Conservation (phyloP, 1,139 yeast genomes). For the Nakaseomyces uthaithaninus region DNA sequence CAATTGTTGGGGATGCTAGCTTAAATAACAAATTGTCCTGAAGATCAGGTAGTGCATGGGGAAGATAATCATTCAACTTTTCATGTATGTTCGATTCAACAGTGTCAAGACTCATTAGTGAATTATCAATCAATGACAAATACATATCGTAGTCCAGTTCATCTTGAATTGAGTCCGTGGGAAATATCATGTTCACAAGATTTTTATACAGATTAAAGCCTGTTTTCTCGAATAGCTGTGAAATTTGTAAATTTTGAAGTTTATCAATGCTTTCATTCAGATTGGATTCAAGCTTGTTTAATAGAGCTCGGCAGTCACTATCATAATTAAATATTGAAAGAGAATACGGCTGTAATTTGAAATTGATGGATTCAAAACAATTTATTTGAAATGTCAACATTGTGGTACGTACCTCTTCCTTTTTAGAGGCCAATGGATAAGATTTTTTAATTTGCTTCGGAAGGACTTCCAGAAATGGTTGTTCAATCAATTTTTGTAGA, state of each 20-base stretch:
- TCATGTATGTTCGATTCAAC: constrained; percentile 41
- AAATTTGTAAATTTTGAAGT: constrained; percentile 36
- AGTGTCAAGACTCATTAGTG: constrained; percentile 43
- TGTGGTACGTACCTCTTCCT: constrained; percentile 19
- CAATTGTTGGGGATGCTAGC: constrained; percentile 55
- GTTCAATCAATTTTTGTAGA: constrained; percentile 29
- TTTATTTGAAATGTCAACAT: constrained; percentile 44
- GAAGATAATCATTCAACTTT: constrained; percentile 46
- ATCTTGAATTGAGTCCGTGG: constrained; percentile 40
- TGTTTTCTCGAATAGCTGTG: constrained; percentile 41
- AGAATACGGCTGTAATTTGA: constrained; percentile 42
- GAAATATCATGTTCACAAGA: constrained; percentile 62
- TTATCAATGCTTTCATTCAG: constrained; percentile 31
- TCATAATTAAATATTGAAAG: constrained; percentile 20
- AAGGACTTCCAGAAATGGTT: constrained; percentile 21
- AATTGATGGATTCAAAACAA: constrained; percentile 50
- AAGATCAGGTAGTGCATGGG: constrained; percentile 54
- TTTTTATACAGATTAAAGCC: constrained; percentile 51
- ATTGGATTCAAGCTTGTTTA: constrained; percentile 34
- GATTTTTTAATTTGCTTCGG: constrained; percentile 19
- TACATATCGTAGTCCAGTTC: constrained; percentile 48
- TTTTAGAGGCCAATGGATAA: constrained; percentile 28
- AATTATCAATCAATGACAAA: constrained; percentile 56
- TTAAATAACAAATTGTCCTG: constrained; percentile 48
- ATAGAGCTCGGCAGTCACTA: constrained; percentile 30